Evolutionary conservation across 2,329 filamentous ascomycete species (phyloP).

Genomic region (Cytospora mali): DNA sequence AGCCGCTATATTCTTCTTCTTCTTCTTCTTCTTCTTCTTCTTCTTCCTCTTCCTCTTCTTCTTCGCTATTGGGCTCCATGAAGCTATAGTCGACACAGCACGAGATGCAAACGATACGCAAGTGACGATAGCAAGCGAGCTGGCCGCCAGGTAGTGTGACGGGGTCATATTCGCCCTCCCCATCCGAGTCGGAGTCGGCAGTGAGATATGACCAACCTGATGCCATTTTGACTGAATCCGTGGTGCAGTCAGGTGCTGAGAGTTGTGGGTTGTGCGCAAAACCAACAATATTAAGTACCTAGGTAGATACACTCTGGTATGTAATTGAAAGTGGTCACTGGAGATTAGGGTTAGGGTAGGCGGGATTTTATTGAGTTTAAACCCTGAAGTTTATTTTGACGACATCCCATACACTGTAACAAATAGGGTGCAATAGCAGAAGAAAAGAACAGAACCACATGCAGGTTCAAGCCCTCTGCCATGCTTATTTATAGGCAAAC

Average conservation of each 20-base stretch:
- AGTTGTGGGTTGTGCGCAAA: too few relatives aligned
- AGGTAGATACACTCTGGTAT: too few relatives aligned
- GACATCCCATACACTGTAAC: neutral
- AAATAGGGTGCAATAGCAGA: too few relatives aligned
- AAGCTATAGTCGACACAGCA: constrained; percentile 14
- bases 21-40: too few relatives aligned
- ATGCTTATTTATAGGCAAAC: too few relatives aligned
- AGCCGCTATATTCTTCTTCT: too few relatives aligned
- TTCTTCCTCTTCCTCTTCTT: neutral
- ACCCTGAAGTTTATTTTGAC: neutral
- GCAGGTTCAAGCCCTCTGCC: too few relatives aligned
- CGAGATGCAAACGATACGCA: neutral
- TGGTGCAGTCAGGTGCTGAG: neutral
- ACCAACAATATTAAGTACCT: too few relatives aligned
- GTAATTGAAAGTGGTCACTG: neutral
- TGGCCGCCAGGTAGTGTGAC: neutral
- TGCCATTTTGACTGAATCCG: neutral
- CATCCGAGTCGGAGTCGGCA: constrained; percentile 2
- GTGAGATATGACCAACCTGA: neutral
- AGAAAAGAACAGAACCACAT: too few relatives aligned
- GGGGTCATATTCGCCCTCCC: neutral
- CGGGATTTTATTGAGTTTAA: too few relatives aligned
- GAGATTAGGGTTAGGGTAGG: neutral
- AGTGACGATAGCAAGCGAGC: constrained; percentile 7
- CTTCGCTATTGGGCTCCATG: neutral